Percentiles rank a stretch among this genome's conserved stretches.
These are phyloP conservation scores for Kodamaea suecica DNA, from an alignment of 1,139 yeast species.

Conservation along the genomic window DNA sequence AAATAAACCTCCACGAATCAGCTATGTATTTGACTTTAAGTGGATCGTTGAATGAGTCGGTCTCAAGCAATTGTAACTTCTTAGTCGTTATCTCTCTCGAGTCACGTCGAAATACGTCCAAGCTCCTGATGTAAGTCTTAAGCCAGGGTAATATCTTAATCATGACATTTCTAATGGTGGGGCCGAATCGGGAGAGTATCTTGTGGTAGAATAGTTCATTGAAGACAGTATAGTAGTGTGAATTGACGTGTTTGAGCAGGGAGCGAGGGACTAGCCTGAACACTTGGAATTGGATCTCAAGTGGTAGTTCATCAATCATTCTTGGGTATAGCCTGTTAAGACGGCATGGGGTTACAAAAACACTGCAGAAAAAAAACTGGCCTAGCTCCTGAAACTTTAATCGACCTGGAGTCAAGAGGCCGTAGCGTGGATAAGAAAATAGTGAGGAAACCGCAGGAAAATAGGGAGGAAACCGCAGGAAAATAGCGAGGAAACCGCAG, in stretches of 20 bases:
- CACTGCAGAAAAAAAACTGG: too few species aligned
- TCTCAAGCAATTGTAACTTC: conserved; percentile 24
- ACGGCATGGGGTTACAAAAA: too few species aligned
- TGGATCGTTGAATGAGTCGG: conserved; percentile 4
- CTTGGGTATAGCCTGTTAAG: too few species aligned
- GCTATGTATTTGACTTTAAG: conserved; percentile 26
- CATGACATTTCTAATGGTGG: conserved; percentile 26
- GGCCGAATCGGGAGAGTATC: conserved; percentile 44
- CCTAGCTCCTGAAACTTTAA: too few species aligned
- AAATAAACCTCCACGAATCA: conserved; percentile 57
- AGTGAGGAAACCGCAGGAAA: too few species aligned
- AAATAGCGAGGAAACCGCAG: too few species aligned
- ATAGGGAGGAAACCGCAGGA: too few species aligned
- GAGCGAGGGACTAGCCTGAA: conserved; percentile 40
- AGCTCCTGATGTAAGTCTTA: conserved; percentile 42
- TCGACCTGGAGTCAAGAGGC: too few species aligned
- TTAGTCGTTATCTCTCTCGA: conserved; percentile 35
- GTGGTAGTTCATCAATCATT: conserved; percentile 33
- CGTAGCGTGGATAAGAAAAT: too few species aligned
- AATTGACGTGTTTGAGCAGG: conserved; percentile 39
- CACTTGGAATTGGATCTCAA: conserved; percentile 48
- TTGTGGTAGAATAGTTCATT: conserved; percentile 49
- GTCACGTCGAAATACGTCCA: conserved; percentile 44
- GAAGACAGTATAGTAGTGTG: conserved; percentile 45
- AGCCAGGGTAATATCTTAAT: conserved; percentile 39